These are phyloP conservation scores for Tritrichomonas musculus DNA, from an alignment of 208 protist genomes.

Conservation along the genomic window DNA sequence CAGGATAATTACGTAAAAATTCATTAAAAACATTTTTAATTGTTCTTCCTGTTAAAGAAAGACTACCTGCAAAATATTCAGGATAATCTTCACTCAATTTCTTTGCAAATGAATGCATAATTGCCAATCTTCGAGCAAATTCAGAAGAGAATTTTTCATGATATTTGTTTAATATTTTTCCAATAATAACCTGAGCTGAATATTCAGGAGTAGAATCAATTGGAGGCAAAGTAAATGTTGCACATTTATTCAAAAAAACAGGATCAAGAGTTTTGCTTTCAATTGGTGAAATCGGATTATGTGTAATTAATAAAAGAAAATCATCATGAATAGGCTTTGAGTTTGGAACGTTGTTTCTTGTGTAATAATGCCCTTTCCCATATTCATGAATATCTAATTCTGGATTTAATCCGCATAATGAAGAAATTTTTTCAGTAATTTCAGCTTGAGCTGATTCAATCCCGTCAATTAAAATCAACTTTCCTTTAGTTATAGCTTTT, in stretches of 20 bases:
- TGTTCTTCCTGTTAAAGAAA: not conserved
- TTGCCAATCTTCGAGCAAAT: not conserved
- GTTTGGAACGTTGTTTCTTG: not conserved
- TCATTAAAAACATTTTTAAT: not conserved
- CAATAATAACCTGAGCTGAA: not conserved
- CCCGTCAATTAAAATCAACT: not conserved
- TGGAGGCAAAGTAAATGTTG: not conserved
- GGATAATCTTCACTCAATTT: not conserved
- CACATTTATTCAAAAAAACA: not conserved
- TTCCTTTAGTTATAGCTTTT: not conserved
- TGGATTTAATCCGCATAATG: not conserved
- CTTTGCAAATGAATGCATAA: not conserved
- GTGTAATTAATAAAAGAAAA: slow-evolving; percentile 16
- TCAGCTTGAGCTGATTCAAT: slow-evolving; percentile 8
- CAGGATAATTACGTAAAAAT: too few species aligned
- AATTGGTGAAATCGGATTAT: not conserved
- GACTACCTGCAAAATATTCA: not conserved
- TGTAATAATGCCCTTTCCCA: not conserved
- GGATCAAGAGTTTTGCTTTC: not conserved
- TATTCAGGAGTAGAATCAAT: not conserved
- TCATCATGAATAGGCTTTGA: not conserved
- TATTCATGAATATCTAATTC: slow-evolving; percentile 28
- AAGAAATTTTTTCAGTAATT: slow-evolving; percentile 11
- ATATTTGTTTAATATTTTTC: not conserved
- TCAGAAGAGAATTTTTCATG: not conserved